These are phyloP conservation scores for Centaurea solstitialis DNA, from an alignment of 129 eudicot genomes.

Conservation along the genomic window DNA sequence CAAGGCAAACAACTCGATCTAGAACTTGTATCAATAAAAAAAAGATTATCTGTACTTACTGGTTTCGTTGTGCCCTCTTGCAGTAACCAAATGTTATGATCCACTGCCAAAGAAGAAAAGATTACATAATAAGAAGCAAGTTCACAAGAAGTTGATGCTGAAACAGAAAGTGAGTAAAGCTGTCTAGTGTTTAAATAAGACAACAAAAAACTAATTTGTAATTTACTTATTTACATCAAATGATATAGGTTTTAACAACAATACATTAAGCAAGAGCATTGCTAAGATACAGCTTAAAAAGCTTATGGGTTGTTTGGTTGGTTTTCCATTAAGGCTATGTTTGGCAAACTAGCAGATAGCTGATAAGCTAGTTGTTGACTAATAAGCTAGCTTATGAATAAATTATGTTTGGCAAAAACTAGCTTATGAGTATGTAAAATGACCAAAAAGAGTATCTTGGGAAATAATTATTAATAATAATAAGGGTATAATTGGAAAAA, in stretches of 20 bases:
- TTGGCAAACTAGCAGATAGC: no score
- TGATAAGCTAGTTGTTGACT: no score
- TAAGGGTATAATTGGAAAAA: no score
- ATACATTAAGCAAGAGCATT: background rate
- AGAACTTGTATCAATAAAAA: background rate
- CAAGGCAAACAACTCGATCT: background rate
- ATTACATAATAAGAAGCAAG: constrained; percentile 14
- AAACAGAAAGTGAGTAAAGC: background rate
- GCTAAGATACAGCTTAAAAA: background rate
- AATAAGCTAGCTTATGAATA: no score
- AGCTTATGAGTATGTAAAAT: no score
- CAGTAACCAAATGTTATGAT: constrained; percentile 59
- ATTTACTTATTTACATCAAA: background rate
- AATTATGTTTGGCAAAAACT: no score
- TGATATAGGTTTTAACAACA: background rate
- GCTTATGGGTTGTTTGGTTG: background rate
- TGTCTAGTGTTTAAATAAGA: background rate
- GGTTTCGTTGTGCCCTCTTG: constrained; percentile 70
- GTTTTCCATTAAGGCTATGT: no score
- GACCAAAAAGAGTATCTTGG: no score
- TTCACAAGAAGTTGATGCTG: background rate
- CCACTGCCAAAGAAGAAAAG: constrained; percentile 54
- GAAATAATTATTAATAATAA: no score
- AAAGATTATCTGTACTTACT: constrained; percentile 40
- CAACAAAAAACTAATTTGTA: background rate